Percentiles rank a stretch among this genome's conserved stretches.
Evolutionary conservation across 2,329 filamentous ascomycete species (phyloP).

Genomic region (Monosporascus sp.): DNA sequence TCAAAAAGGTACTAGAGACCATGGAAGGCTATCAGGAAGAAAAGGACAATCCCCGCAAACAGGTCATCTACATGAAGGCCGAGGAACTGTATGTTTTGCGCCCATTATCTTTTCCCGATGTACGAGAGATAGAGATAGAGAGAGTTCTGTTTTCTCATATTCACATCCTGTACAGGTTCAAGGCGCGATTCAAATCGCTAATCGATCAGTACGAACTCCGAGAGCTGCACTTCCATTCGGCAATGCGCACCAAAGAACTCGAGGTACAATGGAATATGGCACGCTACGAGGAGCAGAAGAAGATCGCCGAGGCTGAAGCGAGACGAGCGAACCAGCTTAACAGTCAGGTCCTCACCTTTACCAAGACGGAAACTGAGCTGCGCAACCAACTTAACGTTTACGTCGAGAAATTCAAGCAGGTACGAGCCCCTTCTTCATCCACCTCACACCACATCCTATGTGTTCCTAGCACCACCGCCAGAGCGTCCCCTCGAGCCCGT

Average conservation of each 20-base stretch:
- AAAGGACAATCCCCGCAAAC: constrained; percentile 76
- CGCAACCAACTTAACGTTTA: constrained; percentile 96
- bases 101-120: neutral
- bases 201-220: constrained; percentile 95
- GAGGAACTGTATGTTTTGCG: constrained; percentile 72
- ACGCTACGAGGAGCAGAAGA: constrained; percentile 84
- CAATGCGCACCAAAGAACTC: constrained; percentile 89
- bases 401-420: constrained; percentile 99
- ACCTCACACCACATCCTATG: constrained; percentile 13
- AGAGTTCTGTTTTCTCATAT: constrained; percentile 8
- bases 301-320: constrained; percentile 76
- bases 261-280: constrained; percentile 91
- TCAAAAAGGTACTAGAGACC: constrained; percentile 73
- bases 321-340: constrained; percentile 80
- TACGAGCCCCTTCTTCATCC: constrained; percentile 41
- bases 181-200: constrained; percentile 85
- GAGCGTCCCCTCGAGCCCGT: neutral
- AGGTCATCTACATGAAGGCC: constrained; percentile 76
- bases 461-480: neutral
- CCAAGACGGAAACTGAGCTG: constrained; percentile 90
- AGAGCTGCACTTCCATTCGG: constrained; percentile 87
- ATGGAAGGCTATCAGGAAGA: constrained; percentile 85
- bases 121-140: neutral
- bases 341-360: constrained; percentile 88
- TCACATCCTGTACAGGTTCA: constrained; percentile 58